Percentiles rank a stretch among this genome's conserved stretches.
Conservation (phyloP, 306 rosid species). For the Cicer chorassanicum region DNA sequence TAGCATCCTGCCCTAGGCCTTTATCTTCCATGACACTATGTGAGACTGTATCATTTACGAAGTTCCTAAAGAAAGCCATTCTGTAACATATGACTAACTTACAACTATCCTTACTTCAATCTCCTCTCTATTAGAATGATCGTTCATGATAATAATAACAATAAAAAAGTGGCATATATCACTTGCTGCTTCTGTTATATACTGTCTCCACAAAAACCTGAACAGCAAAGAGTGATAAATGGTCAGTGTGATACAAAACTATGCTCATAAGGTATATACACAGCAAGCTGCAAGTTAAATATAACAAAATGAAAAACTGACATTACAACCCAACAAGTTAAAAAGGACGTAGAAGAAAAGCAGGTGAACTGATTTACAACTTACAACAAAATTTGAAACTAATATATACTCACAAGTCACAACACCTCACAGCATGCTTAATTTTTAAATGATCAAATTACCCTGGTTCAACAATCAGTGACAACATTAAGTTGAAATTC, state of each 20-base stretch:
- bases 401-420: not conserved
- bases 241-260: constrained; percentile 33
- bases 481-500: constrained; percentile 33
- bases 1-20: constrained; percentile 61
- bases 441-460: constrained; percentile 19
- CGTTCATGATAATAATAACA: constrained; percentile 7
- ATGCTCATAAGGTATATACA: constrained; percentile 20
- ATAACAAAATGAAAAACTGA: constrained; percentile 31
- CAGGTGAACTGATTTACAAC: constrained; percentile 20
- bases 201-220: constrained; percentile 50
- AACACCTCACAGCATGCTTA: constrained; percentile 35
- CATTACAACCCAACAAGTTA: not conserved
- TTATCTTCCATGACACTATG: constrained; percentile 72
- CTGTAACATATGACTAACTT: constrained; percentile 57
- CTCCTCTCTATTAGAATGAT: constrained; percentile 41
- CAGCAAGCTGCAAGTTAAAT: constrained; percentile 18
- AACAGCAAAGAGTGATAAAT: constrained; percentile 37
- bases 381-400: not conserved
- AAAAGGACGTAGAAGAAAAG: constrained; percentile 23
- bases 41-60: constrained; percentile 72
- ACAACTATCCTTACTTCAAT: constrained; percentile 40
- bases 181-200: constrained; percentile 49
- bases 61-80: constrained; percentile 92
- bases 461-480: constrained; percentile 21
- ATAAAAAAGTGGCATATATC: constrained; percentile 15